Base-by-base conservation (phyloP, 495 filamentous ascomycete species). In the Xylona heveae region DNA sequence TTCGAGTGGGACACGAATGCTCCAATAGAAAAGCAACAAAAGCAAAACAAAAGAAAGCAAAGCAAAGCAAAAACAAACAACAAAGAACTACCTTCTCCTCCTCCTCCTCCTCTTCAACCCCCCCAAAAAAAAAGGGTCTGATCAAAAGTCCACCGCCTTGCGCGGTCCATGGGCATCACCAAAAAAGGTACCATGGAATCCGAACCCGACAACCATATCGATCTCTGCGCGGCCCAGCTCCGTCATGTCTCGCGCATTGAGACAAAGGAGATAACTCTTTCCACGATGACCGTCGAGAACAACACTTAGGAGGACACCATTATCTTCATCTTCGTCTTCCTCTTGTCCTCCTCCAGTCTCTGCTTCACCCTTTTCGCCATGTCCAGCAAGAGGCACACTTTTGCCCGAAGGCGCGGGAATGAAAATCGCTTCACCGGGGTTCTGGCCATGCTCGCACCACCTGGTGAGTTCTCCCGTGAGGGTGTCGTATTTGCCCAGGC, bases 111-210 rank as follows among this genome's bases (percentile, higher is more conserved):
- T n/a, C n/a, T n/a, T n/a, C n/a, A n/a, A n/a, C n/a, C n/a, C n/a
- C n/a, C n/a, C n/a, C n/a, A n/a, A n/a, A n/a, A n/a, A n/a, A n/a
- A n/a, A n/a, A n/a, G n/a, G n/a, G n/a, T n/a, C n/a, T n/a, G n/a
- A n/a, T n/a, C n/a, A n/a, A n/a, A n/a, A n/a, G n/a, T n/a, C n/a
- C n/a, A n/a, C n/a, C n/a, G n/a, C n/a, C n/a, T n/a, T n/a, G n/a
- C n/a, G n/a, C n/a, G n/a, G n/a, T n/a, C n/a, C n/a, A n/a, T n/a
- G n/a, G n/a, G n/a, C n/a, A n/a, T n/a, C n/a, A n/a, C n/a, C n/a
- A n/a, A n/a, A n/a, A n/a, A n/a, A n/a, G n/a, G 55, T 47, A 1
- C 78, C 79, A 53, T 84, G 79, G 42, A 88, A 79, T 1, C 76
- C 74, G 40, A 82, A 59, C 1, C 52, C 64, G 33, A 88, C 57